Conservation (phyloP, 345 rosid genomes). For the Eucalyptus leucophloia region DNA sequence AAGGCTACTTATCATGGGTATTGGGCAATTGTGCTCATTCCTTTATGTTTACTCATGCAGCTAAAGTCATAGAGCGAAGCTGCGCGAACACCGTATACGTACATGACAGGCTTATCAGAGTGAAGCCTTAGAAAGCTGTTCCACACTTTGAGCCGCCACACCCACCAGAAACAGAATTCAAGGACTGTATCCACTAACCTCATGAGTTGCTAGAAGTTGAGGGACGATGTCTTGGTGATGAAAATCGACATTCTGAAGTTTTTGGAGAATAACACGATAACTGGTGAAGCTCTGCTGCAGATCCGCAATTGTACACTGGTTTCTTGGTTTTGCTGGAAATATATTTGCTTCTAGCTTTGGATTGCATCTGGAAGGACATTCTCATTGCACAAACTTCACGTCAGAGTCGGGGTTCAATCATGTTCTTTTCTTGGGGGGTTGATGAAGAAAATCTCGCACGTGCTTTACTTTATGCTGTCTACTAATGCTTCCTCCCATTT, state of each 20-base stretch:
- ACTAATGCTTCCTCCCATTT: neutral
- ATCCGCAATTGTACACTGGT: neutral
- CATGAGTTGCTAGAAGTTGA: neutral
- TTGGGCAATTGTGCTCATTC: neutral
- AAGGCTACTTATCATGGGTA: neutral
- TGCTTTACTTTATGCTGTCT: neutral
- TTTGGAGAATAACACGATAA: neutral
- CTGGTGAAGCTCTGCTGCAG: neutral
- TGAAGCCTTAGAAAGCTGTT: neutral
- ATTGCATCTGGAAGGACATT: neutral
- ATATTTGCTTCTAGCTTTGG: neutral
- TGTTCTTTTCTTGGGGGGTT: neutral
- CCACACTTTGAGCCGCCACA: neutral
- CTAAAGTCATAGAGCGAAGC: constrained; percentile 88
- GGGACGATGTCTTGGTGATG: neutral
- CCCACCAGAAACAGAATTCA: neutral
- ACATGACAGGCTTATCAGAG: constrained; percentile 77
- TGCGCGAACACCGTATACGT: constrained; percentile 61
- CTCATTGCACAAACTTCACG: neutral
- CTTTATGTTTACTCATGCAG: constrained; percentile 14
- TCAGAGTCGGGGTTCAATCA: neutral
- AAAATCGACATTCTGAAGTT: neutral
- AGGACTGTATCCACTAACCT: neutral
- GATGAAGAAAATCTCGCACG: neutral
- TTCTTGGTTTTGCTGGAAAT: neutral